Evolutionary conservation across 2,329 filamentous ascomycete genomes (phyloP), one percentile per base, ranked within the genome.

Genomic region (Lachnum nothofagi): DNA sequence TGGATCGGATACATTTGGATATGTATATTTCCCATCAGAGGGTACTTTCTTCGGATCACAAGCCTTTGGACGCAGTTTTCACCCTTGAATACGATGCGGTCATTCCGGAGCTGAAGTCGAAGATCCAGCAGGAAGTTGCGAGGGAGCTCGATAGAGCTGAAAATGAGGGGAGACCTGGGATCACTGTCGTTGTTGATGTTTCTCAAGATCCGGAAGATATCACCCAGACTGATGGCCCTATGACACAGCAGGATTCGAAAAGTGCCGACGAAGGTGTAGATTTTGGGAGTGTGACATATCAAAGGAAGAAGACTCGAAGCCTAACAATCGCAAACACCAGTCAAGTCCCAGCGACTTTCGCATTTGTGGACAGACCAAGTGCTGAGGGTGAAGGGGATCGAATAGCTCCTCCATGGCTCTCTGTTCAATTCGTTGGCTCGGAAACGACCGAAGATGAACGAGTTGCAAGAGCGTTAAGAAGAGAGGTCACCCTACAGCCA

Each of bases 291-390:
- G 72, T 96, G 2, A 73, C 77, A 2, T 94, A 86, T 60, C 74
- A 85, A 33, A 78, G 85, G 51, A 78, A 75, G 6, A 80, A 85
- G 57, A 76, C 73, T 7, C 78, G 84, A 4, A 79, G 75, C 3
- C 66, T 97, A 37, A 97, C 91, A 0, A 80, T 98, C 47, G 93
- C 93, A 22, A 98, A 98, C 60, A 98, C 93, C 0, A 86, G 93
- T 2, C 78, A 88, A 23, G 88, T 94, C 0, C 68, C 83, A 2
- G 91, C 93, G 0, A 86, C 75, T 0, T 85, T 96, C 61, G 79
- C 77, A 1, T 95, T 98, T 64, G 80, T 91, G 1, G 85, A 89
- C 50, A 83, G 83, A 54, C 84, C 86, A 2, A 82, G 82, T 54
- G 82, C 84, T 1, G 71, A 74, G 2, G 69, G 72, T 1, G 72